Base-by-base conservation (phyloP, 2,329 filamentous ascomycete genomes). In the Aspergillus felis region DNA sequence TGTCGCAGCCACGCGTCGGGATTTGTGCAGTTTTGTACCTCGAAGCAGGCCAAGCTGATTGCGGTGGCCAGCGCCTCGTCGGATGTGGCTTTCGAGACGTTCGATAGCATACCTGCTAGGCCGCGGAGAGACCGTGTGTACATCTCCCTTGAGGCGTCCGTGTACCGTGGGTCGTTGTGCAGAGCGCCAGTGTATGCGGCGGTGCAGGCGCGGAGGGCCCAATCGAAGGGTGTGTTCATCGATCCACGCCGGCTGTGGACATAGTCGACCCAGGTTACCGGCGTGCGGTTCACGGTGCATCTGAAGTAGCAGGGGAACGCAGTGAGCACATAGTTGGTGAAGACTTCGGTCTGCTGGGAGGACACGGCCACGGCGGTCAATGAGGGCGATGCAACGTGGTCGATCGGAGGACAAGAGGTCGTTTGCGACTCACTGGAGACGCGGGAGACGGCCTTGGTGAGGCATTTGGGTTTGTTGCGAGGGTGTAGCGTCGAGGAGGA, bases 1-100 rank as follows among this genome's bases (percentile, higher is more conserved):
- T 76, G 74, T n/a, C 66, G 66, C 4, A 74, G 60, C 73, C 74
- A 76, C 4, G 71, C 67, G 14, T 70, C 61, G 32, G 68, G 64
- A n/a, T 66, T 67, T n/a, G 71, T 74, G 41, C 67, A 71, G 32
- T 68, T 65, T 56, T 73, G 70, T 57, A 74, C 69, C 52, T 76
- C 74, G 53, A 73, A 76, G 38, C 74, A 65, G 4, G 66, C 71
- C 5, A 76, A 66, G 3, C 68, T 58, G 25, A 75, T 71, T 22
- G 71, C 72, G 2, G 73, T 68, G 8, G 70, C 69, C 2, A 76
- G 56, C 5, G 68, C 67, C 50, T 73, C 69, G 28, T 71, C 69
- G 1, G 70, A 70, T 56, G 68, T 66, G 5, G 71, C 71, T 4
- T 63, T 65, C 6, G 47, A 52, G n/a, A 61, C 55, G 46, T 71